These are phyloP conservation scores for Keithomyces neogunnii DNA, from an alignment of 2,329 filamentous ascomycete genomes.

Conservation along the genomic window DNA sequence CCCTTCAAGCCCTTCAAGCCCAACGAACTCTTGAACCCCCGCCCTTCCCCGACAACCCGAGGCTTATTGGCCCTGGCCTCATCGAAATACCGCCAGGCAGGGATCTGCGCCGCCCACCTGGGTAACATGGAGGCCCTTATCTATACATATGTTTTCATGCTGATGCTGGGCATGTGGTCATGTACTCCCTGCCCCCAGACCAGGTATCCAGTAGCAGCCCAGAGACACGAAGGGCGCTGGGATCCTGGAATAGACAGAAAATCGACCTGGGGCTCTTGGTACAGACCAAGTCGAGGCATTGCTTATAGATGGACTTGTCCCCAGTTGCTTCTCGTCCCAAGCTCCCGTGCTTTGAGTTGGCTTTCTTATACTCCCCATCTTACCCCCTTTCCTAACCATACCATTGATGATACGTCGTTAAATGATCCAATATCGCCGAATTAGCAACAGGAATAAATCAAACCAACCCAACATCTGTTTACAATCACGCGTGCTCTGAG, in stretches of 20 bases:
- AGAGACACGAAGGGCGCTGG: too few relatives aligned
- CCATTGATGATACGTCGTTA: too few relatives aligned
- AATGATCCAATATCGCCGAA: too few relatives aligned
- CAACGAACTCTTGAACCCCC: neutral
- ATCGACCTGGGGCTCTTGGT: neutral
- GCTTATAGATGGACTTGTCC: neutral
- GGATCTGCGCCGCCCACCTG: constrained; percentile 5
- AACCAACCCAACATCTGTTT: too few relatives aligned
- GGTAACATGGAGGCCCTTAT: constrained; percentile 1
- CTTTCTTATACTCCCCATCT: neutral
- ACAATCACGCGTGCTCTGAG: too few relatives aligned
- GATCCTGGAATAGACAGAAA: neutral
- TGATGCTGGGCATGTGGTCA: neutral
- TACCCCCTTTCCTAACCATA: neutral
- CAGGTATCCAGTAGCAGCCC: neutral
- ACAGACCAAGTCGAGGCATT: neutral
- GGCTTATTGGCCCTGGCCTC: neutral
- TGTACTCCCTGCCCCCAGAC: neutral
- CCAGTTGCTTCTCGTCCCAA: neutral
- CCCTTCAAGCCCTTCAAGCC: too few relatives aligned
- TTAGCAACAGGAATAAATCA: too few relatives aligned
- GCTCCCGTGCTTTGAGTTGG: neutral
- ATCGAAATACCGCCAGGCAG: neutral
- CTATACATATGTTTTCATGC: neutral
- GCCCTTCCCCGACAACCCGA: neutral